Evolutionary conservation across 2,329 filamentous ascomycete genomes (phyloP).

Genomic region (Neofusicoccum cordaticola): DNA sequence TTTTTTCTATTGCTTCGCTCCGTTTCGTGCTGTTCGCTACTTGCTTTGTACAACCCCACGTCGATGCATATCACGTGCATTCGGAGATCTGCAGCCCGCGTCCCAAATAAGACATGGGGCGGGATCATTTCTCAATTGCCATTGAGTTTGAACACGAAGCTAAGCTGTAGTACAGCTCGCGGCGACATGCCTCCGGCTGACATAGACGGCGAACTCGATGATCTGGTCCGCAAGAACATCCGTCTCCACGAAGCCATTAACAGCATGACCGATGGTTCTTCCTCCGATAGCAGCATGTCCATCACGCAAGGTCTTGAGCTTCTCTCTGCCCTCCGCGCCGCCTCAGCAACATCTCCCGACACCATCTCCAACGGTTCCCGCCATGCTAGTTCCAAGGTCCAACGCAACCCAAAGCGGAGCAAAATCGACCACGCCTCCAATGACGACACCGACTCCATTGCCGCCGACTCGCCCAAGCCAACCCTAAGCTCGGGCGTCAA

Average conservation of each 20-base stretch:
- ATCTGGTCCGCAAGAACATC: slow-evolving; percentile 48
- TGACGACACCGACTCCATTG: slow-evolving; percentile 39
- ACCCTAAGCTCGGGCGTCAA: slow-evolving; percentile 12
- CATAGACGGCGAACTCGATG: slow-evolving; percentile 47
- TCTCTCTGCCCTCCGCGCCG: slow-evolving; percentile 45
- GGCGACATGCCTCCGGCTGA: slow-evolving; percentile 35
- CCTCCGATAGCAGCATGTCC: slow-evolving; percentile 40
- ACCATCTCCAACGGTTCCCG: slow-evolving; percentile 42
- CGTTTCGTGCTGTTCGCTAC: background rate
- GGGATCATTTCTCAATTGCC: background rate
- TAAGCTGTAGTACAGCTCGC: slow-evolving; percentile 27
- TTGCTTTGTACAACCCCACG: background rate
- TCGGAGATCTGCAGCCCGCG: no score
- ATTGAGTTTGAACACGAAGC: background rate
- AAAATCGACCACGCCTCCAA: slow-evolving; percentile 34
- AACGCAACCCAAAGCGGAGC: slow-evolving; percentile 33
- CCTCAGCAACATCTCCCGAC: slow-evolving; percentile 15
- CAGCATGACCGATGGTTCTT: slow-evolving; percentile 43
- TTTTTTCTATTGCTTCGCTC: background rate
- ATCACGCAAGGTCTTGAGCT: slow-evolving; percentile 44
- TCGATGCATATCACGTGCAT: background rate
- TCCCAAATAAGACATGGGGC: no score
- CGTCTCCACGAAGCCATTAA: slow-evolving; percentile 47
- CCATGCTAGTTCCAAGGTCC: slow-evolving; percentile 34
- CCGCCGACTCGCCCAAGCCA: slow-evolving; percentile 33